phyloP scores from a whole-genome alignment of 139 green algal species.

The Eudorina sp. region DNA sequence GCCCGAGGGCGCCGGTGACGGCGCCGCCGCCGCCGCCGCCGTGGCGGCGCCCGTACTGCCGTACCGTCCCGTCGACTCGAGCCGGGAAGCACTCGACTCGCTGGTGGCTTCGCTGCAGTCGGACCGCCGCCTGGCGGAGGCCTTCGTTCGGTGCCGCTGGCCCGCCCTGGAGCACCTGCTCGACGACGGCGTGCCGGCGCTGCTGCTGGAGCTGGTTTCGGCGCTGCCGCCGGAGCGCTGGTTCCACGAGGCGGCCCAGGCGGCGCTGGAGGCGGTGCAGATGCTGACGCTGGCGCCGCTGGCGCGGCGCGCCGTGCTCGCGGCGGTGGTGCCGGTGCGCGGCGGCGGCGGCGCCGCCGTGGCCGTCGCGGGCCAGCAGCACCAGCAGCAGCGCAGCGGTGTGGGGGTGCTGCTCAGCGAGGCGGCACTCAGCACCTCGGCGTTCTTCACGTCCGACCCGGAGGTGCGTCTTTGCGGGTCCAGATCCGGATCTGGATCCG shows the following conservation, averaged over 20 bases:
- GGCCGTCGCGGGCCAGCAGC: background rate
- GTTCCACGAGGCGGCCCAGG: background rate
- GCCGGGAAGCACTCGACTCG: constrained; percentile 66
- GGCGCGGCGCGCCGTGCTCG: constrained; percentile 64
- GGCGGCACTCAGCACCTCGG: constrained; percentile 53
- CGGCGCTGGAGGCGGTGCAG: constrained; percentile 60
- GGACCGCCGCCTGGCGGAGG: constrained; percentile 62
- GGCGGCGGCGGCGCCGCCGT: background rate
- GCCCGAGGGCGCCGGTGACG: background rate
- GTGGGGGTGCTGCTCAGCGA: constrained; percentile 71
- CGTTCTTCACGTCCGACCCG: constrained; percentile 64
- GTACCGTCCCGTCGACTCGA: constrained; percentile 68
- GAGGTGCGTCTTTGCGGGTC: constrained; percentile 57
- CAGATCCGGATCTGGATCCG: too few relatives aligned
- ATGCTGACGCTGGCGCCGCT: constrained; percentile 71
- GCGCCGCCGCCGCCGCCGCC: background rate
- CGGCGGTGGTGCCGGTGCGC: constrained; percentile 59
- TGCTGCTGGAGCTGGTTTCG: constrained; percentile 69
- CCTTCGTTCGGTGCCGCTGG: constrained; percentile 63
- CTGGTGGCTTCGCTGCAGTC: constrained; percentile 49
- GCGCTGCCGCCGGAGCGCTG: constrained; percentile 39
- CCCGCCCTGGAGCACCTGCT: constrained; percentile 56
- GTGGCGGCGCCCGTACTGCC: background rate
- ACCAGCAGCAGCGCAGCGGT: constrained; percentile 47
- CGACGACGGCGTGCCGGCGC: constrained; percentile 32